Evolutionary conservation across 1,284 basidiomycete species (phyloP), one percentile per base, ranked within the genome.

Genomic region (Puccinia coronata): DNA sequence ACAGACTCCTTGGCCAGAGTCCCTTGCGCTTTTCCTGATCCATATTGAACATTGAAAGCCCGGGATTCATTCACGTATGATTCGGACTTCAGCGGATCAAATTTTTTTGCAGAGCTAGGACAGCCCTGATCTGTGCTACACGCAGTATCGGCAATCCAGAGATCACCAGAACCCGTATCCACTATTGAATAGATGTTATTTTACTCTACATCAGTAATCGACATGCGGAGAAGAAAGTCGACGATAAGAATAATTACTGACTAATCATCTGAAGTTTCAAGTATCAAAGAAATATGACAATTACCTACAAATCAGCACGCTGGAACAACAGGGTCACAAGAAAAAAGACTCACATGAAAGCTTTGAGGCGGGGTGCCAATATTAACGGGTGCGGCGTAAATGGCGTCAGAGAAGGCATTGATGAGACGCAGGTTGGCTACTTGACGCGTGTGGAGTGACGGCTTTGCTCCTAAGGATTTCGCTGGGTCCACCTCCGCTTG

Each of bases 311-410:
- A 8, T 63, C 36, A 75, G 59, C 28, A 9, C 36, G 20, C 39
- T 28, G 9, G 28, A 28, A 28, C n/a, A 9, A 47, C 16, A n/a
- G 41, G 14, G 12, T 23, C 41, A 51, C 16, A 2, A 51, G 8
- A 65, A 47, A 72, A 41, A n/a, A 2, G 43, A 75, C 80, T 23
- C n/a, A 81, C 80, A 57, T 75, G 47, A 53, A 81, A 81, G 23
- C 47, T 65, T 69, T 81, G 80, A 28, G 80, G 80, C n/a, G 80
- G 80, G 18, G 80, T 81, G 11, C 80, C 80, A 55, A 81, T 67
- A n/a, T 59, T 31, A 25, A 81, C 65, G 18, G 70, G 55, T 20
- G 70, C 80, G 23, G 71, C 53, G 61, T 81, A 81, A n/a, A 81
- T 81, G 8, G 71, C 70, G 28, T 81, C 80, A 23, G 80, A 81